Base-by-base conservation (phyloP, 2,329 filamentous ascomycete species). In the Cladophialophora exuberans region DNA sequence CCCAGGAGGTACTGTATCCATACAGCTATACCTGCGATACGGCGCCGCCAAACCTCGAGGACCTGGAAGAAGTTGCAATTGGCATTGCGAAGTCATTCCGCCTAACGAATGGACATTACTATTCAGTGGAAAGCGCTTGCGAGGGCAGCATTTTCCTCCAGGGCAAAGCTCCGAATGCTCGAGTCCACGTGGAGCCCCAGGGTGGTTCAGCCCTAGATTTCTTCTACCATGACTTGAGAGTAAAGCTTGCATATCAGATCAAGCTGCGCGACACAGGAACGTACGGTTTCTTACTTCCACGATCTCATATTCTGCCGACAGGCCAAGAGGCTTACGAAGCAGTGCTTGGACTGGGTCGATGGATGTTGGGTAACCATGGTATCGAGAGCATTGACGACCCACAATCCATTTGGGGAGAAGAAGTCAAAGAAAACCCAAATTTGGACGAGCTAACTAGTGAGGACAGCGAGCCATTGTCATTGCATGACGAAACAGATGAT, bases 181-280 rank as follows among this genome's bases (percentile, higher is more conserved):
- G 77, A 18, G 77, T 78, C 2, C 77, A 84, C 33, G 83, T 92
- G 59, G 89, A 94, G 68, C 82, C 82, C 0, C 84, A 86, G 3
- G 92, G 93, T 33, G 93, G 93, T 2, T 92, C 89, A 44, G 90
- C 89, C 1, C 84, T 97, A 36, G 94, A 97, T 72, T 97, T 89
- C 85, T 96, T 99, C 72, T 96, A 96, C 69, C 89, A 96, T 64
- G 88, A 95, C 65, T 73, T 97, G 58, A 78, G 81, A 42, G 89
- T 93, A 15, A 85, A 84, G 60, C 96, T 90, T 70, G 89, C 90
- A 55, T 97, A 95, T 70, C 94, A 97, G 77, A 87, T 87, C 73
- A 97, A 97, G 75, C 78, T 99, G 23, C 81, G 94, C 44, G 94
- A 99, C 70, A 94, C 89, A 0, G 94, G 94, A 7, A 94, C 86